A percentile compares a stretch with the other conserved stretches of the same genome.
phyloP scores from a whole-genome alignment of 2,329 filamentous ascomycete species.

The Ceratocystis smalleyi region DNA sequence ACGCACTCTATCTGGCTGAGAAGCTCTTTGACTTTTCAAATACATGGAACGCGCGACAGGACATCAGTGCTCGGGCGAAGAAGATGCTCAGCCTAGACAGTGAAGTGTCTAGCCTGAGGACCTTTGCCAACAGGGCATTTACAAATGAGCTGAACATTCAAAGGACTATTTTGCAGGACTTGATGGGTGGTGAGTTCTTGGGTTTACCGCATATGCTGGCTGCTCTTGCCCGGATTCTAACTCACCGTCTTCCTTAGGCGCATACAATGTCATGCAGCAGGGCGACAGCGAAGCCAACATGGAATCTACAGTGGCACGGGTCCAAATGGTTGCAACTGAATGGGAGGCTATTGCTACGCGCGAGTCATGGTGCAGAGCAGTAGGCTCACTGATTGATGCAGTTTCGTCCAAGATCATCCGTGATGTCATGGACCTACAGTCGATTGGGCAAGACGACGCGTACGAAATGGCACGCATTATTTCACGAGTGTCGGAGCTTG shows the following conservation, averaged over 20 bases:
- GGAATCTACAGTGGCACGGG: conserved; percentile 36
- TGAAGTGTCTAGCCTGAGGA: conserved; percentile 43
- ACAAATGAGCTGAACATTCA: conserved; percentile 44
- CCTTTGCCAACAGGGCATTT: conserved; percentile 47
- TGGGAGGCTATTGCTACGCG: conserved; percentile 45
- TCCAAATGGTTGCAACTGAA: conserved; percentile 36
- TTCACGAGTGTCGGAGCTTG: conserved; percentile 39
- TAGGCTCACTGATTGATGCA: conserved; percentile 44
- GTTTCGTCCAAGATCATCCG: conserved; percentile 43
- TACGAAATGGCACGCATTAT: conserved; percentile 46
- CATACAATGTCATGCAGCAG: conserved; percentile 44
- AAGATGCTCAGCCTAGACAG: conserved; percentile 43
- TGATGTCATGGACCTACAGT: conserved; percentile 46
- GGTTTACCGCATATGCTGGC: not conserved
- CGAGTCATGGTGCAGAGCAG: conserved; percentile 47
- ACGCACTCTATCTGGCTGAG: conserved; percentile 48
- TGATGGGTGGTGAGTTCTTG: conserved; percentile 35
- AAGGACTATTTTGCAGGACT: conserved; percentile 44
- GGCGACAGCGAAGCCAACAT: conserved; percentile 38
- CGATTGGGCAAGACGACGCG: conserved; percentile 48
- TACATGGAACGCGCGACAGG: conserved; percentile 38
- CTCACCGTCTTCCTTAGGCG: conserved; percentile 23
- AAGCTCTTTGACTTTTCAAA: conserved; percentile 34
- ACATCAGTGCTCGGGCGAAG: conserved; percentile 35
- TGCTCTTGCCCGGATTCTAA: not conserved